Base-by-base conservation (phyloP, 106 monocot species). In the Chionographis japonica region DNA sequence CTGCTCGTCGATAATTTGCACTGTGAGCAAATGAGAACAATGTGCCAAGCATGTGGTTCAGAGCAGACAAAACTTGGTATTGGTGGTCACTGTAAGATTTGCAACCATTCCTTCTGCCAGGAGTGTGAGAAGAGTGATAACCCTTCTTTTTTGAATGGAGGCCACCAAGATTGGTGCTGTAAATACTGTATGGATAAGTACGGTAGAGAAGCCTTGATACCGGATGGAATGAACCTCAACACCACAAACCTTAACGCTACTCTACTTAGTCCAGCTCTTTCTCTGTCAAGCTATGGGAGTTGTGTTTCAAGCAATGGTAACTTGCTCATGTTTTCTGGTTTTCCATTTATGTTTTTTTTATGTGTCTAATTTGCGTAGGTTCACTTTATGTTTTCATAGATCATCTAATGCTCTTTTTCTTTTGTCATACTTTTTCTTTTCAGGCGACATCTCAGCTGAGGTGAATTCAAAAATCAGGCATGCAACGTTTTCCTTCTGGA, bases 281-380 rank as follows among this genome's bases (percentile, higher is more conserved):
- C 60, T 37, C 52, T 20, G 4, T 51, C 61, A 46, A 58, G 72
- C 50, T 57, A 62, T 50, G 17, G 50, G 14, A 79, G 57, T 43
- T 68, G 68, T 16, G 27, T 12, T 74, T 69, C 79, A 15, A 63
- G 63, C 63, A 58, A 4, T 73, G 74, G 79, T 79, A 74, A 69
- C 11, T 58, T 6, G 17, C 41, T 52, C 41, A 52, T 36, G 3
- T 61, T 5, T 16, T 54, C 18, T 40, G 20, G 6, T 54, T 51
- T 60, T 19, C 2, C 12, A 39, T 4, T 14, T 61, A 3, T 39
- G 17, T 41, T 12, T 35, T 50, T 9, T 6, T 4, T 6, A 12
- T 12, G 3, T 8, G 65, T 40, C 17, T 55, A 3, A 52, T n/a
- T 55, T 11, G 6, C 43, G 6, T 8, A 37, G 12, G 6, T 36